Percentiles rank a stretch among this genome's conserved stretches.
These are phyloP conservation scores for Phialophora macrospora DNA, from an alignment of 2,329 filamentous ascomycete species.

Conservation along the genomic window DNA sequence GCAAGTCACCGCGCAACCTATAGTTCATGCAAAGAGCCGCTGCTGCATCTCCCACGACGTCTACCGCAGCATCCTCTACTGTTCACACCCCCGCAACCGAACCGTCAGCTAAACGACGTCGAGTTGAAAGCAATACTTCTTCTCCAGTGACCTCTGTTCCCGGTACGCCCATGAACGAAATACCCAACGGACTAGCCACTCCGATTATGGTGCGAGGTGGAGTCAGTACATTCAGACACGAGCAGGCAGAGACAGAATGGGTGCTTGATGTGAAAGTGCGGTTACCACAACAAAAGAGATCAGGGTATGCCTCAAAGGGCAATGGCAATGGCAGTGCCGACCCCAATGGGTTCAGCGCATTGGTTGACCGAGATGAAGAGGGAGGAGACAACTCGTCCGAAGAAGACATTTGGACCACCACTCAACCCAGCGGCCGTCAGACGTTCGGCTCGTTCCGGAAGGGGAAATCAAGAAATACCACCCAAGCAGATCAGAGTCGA, in stretches of 20 bases:
- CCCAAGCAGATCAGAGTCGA: not conserved
- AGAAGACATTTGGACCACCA: constrained; percentile 33
- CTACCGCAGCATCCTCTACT: constrained; percentile 18
- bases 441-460: constrained; percentile 36
- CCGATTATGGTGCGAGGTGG: constrained; percentile 26
- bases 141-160: constrained; percentile 23
- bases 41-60: constrained; percentile 22
- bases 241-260: constrained; percentile 38
- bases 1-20: not conserved
- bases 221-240: constrained; percentile 26
- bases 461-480: constrained; percentile 11
- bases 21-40: constrained; percentile 40
- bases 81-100: constrained; percentile 31
- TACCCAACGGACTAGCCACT: not conserved
- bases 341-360: not conserved
- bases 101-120: constrained; percentile 33
- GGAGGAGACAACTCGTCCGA: constrained; percentile 17
- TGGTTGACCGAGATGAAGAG: constrained; percentile 10
- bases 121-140: constrained; percentile 24
- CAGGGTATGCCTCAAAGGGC: not conserved
- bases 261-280: constrained; percentile 34
- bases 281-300: constrained; percentile 1
- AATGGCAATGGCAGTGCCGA: constrained; percentile 2
- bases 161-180: constrained; percentile 20
- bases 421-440: constrained; percentile 31